Evolutionary conservation across 169 alveolate genomes (phyloP).

Genomic region (Theileria equi): DNA sequence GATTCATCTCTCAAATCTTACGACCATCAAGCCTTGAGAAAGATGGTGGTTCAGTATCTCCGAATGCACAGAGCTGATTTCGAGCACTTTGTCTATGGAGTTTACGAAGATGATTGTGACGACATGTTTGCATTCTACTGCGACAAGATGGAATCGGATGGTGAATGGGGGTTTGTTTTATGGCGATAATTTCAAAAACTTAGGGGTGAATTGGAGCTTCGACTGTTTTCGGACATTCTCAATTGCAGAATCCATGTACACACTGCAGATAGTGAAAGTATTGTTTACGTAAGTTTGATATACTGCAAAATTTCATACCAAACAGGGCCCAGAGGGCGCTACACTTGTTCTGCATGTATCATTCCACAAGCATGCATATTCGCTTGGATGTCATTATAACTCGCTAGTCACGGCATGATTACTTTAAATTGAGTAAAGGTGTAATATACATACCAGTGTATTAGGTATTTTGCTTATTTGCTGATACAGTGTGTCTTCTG

Average conservation of each 20-base stretch:
- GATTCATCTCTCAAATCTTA: background rate
- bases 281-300: conserved; percentile 26
- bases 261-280: conserved; percentile 3
- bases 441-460: no score
- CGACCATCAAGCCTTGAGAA: conserved; percentile 29
- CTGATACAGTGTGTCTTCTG: conserved; percentile 57
- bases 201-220: conserved; percentile 52
- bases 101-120: background rate
- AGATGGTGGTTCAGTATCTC: conserved; percentile 18
- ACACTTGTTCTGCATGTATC: conserved; percentile 4
- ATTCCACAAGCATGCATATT: conserved; percentile 33
- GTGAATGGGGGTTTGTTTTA: conserved; percentile 63
- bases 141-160: conserved; percentile 37
- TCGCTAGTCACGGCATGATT: conserved; percentile 17
- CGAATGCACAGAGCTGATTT: conserved; percentile 21
- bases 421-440: no score
- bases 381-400: conserved; percentile 59
- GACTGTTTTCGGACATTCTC: conserved; percentile 26
- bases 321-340: conserved; percentile 29
- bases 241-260: conserved; percentile 32
- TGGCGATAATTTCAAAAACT: background rate
- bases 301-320: background rate
- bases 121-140: conserved; percentile 25
- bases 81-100: conserved; percentile 7
- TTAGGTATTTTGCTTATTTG: background rate